These are phyloP conservation scores for Rhytidhysteron rufulum DNA, from an alignment of 2,329 filamentous ascomycete species.

Conservation along the genomic window DNA sequence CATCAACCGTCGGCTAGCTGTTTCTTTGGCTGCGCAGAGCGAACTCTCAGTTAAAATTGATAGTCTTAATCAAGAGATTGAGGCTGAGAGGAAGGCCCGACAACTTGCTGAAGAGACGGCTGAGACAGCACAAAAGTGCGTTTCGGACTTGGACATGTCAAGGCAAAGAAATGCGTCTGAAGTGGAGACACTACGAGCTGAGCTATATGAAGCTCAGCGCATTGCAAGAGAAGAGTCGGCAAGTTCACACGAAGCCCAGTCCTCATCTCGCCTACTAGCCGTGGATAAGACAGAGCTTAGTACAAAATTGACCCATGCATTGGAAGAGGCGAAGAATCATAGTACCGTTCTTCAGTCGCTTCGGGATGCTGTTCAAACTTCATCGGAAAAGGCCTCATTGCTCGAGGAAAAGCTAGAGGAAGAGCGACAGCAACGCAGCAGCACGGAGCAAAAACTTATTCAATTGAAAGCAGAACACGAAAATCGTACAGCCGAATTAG, in stretches of 20 bases:
- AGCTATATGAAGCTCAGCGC: conserved; percentile 76
- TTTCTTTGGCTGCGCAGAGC: conserved; percentile 71
- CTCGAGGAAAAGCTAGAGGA: conserved; percentile 80
- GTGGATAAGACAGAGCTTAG: conserved; percentile 82
- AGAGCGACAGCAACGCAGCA: conserved; percentile 72
- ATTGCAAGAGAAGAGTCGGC: conserved; percentile 77
- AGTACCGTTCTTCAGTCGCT: conserved; percentile 69
- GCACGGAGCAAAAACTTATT: conserved; percentile 70
- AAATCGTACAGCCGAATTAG: conserved; percentile 71
- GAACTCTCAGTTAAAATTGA: conserved; percentile 79
- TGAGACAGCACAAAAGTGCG: conserved; percentile 75
- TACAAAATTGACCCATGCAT: conserved; percentile 62
- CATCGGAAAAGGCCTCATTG: conserved; percentile 69
- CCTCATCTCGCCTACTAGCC: conserved; percentile 68
- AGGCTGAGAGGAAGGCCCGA: conserved; percentile 75
- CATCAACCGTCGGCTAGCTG: conserved; percentile 77
- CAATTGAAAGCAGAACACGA: conserved; percentile 82
- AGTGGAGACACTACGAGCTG: conserved; percentile 77
- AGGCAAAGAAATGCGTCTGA: conserved; percentile 81
- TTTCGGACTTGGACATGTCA: conserved; percentile 78
- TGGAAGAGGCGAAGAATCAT: conserved; percentile 66
- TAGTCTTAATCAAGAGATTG: conserved; percentile 64
- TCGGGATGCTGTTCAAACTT: conserved; percentile 72
- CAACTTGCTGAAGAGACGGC: conserved; percentile 86
- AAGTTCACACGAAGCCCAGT: conserved; percentile 70